phyloP scores from a whole-genome alignment of 768 basidiomycete genomes.

The Macrolepiota albuminosa region DNA sequence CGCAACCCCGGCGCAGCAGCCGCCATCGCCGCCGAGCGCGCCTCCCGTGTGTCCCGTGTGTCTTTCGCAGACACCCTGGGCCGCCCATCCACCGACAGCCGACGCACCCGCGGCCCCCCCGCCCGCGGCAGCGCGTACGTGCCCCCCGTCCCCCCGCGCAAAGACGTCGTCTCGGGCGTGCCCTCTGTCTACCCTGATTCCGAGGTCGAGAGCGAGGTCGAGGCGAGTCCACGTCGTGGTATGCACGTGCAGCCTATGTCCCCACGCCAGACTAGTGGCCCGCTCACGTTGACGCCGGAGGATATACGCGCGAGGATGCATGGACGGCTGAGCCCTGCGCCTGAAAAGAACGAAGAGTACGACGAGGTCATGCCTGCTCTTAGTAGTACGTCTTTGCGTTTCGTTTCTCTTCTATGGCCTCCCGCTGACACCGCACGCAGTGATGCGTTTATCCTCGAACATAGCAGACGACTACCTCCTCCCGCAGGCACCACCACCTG shows the following conservation, averaged over 20 bases:
- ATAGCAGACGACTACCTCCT: slow-evolving; percentile 22
- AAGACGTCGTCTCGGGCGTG: slow-evolving; percentile 2
- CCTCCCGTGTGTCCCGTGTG: slow-evolving; percentile 54
- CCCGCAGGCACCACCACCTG: slow-evolving; percentile 27
- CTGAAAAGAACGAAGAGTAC: slow-evolving; percentile 23
- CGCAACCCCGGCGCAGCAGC: slow-evolving; percentile 36
- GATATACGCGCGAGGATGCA: slow-evolving; percentile 56
- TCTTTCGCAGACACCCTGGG: slow-evolving; percentile 56
- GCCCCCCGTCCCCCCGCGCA: slow-evolving; percentile 29
- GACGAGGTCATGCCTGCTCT: slow-evolving; percentile 71
- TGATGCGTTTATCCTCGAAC: slow-evolving; percentile 56
- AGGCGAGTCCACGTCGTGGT: background rate
- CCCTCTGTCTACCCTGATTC: slow-evolving; percentile 13
- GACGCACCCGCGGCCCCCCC: slow-evolving; percentile 31
- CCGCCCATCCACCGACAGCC: slow-evolving; percentile 35
- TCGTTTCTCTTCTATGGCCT: background rate
- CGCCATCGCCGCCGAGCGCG: slow-evolving; percentile 27
- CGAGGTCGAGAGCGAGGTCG: slow-evolving; percentile 3
- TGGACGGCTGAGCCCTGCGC: slow-evolving; percentile 12
- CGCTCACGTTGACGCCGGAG: slow-evolving; percentile 47
- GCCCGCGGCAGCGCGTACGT: slow-evolving; percentile 30
- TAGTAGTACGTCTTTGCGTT: slow-evolving; percentile 38
- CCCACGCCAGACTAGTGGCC: slow-evolving; percentile 35
- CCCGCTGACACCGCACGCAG: slow-evolving; percentile 27
- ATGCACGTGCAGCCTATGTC: slow-evolving; percentile 19